Evolutionary conservation across 2,329 filamentous ascomycete genomes (phyloP).

Genomic region (Xylaria sp.): DNA sequence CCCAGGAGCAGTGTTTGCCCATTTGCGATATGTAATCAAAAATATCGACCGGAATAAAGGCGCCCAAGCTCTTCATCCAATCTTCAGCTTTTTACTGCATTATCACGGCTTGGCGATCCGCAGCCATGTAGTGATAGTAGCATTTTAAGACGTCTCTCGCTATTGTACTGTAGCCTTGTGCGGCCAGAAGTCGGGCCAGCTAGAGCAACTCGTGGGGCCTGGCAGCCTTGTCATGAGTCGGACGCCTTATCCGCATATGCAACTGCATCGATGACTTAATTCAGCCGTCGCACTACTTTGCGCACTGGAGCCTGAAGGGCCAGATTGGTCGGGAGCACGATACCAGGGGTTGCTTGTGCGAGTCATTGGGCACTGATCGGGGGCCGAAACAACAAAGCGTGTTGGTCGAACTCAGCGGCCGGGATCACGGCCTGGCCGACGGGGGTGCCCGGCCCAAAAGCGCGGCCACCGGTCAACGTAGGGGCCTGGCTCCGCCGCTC

Average conservation of each 20-base stretch:
- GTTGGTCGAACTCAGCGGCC: slow-evolving; percentile 36
- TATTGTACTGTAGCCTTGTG: slow-evolving; percentile 29
- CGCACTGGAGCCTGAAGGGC: slow-evolving; percentile 36
- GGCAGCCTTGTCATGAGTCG: slow-evolving; percentile 33
- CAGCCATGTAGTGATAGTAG: slow-evolving; percentile 11
- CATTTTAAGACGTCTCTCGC: background rate
- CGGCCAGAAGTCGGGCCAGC: slow-evolving; percentile 10
- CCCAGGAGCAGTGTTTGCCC: slow-evolving; percentile 8
- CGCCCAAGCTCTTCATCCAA: slow-evolving; percentile 3
- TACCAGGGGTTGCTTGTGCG: slow-evolving; percentile 26
- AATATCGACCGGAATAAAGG: background rate
- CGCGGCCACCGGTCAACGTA: slow-evolving; percentile 37
- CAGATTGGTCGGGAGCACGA: slow-evolving; percentile 41
- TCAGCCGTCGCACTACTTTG: slow-evolving; percentile 33
- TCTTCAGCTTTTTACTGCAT: slow-evolving; percentile 19
- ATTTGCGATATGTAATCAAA: slow-evolving; percentile 21
- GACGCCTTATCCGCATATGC: slow-evolving; percentile 30
- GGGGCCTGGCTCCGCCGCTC: slow-evolving; percentile 44
- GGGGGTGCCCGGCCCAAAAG: slow-evolving; percentile 33
- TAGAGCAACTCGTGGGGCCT: slow-evolving; percentile 23
- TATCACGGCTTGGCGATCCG: slow-evolving; percentile 33
- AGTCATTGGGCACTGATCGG: slow-evolving; percentile 47
- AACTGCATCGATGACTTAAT: slow-evolving; percentile 26
- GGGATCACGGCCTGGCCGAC: slow-evolving; percentile 41
- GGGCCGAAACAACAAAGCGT: slow-evolving; percentile 40